A percentile compares a stretch with the other conserved stretches of the same genome.
These are phyloP conservation scores for Hymenoscyphus infarciens DNA, from an alignment of 2,329 filamentous ascomycete genomes.

Conservation along the genomic window DNA sequence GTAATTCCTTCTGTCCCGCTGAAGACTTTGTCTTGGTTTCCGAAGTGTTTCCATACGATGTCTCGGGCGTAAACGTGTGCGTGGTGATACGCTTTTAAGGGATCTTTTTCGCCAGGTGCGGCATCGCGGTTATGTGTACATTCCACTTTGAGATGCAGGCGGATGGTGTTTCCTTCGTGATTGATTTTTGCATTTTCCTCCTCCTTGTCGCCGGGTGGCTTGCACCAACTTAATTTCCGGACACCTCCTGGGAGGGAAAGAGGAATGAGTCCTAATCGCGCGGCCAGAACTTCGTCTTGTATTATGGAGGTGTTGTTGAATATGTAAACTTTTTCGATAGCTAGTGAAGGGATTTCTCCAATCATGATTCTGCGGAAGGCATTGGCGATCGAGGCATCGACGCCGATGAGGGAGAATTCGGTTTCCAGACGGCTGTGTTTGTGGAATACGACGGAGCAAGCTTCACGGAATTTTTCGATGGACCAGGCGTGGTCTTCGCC, in stretches of 20 bases:
- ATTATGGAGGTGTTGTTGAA: conserved; percentile 97
- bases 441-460: conserved; percentile 77
- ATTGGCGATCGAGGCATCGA: conserved; percentile 92
- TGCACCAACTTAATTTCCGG: conserved; percentile 74
- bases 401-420: conserved; percentile 85
- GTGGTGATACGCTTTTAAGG: conserved; percentile 78
- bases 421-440: conserved; percentile 72
- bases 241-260: conserved; percentile 76
- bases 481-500: conserved; percentile 84
- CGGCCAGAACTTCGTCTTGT: conserved; percentile 92
- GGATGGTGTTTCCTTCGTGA: conserved; percentile 80
- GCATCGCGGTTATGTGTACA: conserved; percentile 79
- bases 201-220: conserved; percentile 65
- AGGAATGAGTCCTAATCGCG: conserved; percentile 85
- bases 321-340: conserved; percentile 90
- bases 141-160: conserved; percentile 70
- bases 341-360: conserved; percentile 88
- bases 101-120: conserved; percentile 70
- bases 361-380: conserved; percentile 96
- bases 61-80: conserved; percentile 78
- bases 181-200: conserved; percentile 52
- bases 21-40: conserved; percentile 69
- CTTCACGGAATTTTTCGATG: conserved; percentile 66
- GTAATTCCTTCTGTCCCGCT: conserved; percentile 63
- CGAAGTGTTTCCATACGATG: conserved; percentile 72